These are phyloP conservation scores for Trichodelitschia bisporula DNA, from an alignment of 495 filamentous ascomycete species.

Conservation along the genomic window DNA sequence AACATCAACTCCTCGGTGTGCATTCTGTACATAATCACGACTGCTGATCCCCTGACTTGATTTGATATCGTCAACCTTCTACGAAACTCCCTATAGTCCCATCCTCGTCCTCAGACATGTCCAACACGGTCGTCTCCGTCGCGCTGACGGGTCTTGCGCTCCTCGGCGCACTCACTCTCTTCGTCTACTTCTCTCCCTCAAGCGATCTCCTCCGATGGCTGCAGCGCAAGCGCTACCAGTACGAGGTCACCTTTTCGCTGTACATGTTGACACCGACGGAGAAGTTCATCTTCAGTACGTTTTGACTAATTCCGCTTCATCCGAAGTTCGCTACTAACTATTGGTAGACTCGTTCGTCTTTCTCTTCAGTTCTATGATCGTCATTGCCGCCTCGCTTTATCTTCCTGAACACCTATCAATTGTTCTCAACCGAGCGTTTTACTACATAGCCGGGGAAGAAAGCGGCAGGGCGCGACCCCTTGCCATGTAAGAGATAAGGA, in stretches of 20 bases:
- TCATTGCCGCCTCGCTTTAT: conserved; percentile 70
- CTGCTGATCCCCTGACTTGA: too few relatives aligned
- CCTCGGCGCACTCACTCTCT: conserved; percentile 16
- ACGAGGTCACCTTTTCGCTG: conserved; percentile 61
- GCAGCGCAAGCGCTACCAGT: conserved; percentile 62
- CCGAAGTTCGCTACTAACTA: too few relatives aligned
- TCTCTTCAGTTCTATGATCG: conserved; percentile 59
- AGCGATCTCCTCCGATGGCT: conserved; percentile 39
- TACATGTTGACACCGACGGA: conserved; percentile 75
- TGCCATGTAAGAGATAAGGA: too few relatives aligned
- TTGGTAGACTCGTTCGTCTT: conserved; percentile 66
- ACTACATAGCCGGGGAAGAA: conserved; percentile 76
- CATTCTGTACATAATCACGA: too few relatives aligned
- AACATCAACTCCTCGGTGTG: too few relatives aligned
- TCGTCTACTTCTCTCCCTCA: too few relatives aligned
- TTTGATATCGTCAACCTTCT: too few relatives aligned
- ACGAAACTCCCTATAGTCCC: too few relatives aligned
- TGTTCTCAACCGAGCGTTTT: conserved; percentile 64
- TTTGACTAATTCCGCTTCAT: too few relatives aligned
- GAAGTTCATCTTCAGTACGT: conserved; percentile 65
- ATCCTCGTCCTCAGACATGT: conserved; percentile 2
- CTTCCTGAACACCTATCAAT: conserved; percentile 68
- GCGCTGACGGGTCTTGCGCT: too few relatives aligned
- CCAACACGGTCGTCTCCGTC: conserved; percentile 7
- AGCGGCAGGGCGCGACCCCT: too few relatives aligned